Evolutionary conservation across 164 flowering plant genomes (phyloP).

Genomic region (Liquidambar formosana): DNA sequence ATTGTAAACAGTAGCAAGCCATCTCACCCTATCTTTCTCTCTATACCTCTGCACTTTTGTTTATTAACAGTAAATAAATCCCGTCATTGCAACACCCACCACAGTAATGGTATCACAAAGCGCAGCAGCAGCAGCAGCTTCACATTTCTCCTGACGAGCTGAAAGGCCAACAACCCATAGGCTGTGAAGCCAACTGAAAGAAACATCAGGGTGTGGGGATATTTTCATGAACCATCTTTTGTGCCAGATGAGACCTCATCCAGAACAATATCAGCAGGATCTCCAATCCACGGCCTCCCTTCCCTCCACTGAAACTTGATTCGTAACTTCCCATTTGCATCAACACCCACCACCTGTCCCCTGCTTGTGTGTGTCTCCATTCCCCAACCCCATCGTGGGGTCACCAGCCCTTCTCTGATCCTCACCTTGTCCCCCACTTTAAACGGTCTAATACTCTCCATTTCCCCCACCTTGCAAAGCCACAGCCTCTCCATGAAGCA

Average conservation of each 20-base stretch:
- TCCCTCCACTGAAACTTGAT: constrained; percentile 92
- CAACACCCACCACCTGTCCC: constrained; percentile 87
- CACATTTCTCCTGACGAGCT: background rate
- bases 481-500: constrained; percentile 91
- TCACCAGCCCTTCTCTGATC: constrained; percentile 71
- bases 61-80: constrained; percentile 12
- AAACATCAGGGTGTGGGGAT: background rate
- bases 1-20: constrained; percentile 12
- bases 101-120: background rate
- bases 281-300: constrained; percentile 90
- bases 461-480: constrained; percentile 79
- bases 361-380: constrained; percentile 97
- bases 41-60: constrained; percentile 1
- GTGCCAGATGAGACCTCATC: constrained; percentile 35
- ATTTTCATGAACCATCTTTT: constrained; percentile 6
- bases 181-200: constrained; percentile 2
- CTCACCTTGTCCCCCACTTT: constrained; percentile 80
- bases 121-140: background rate
- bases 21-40: constrained; percentile 8
- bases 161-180: constrained; percentile 7
- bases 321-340: constrained; percentile 91
- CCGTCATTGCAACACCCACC: background rate
- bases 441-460: constrained; percentile 79
- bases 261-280: constrained; percentile 93
- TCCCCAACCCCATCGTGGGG: constrained; percentile 99